Conservation (phyloP, 163 green algal species). For the Chloromonas sp. region DNA sequence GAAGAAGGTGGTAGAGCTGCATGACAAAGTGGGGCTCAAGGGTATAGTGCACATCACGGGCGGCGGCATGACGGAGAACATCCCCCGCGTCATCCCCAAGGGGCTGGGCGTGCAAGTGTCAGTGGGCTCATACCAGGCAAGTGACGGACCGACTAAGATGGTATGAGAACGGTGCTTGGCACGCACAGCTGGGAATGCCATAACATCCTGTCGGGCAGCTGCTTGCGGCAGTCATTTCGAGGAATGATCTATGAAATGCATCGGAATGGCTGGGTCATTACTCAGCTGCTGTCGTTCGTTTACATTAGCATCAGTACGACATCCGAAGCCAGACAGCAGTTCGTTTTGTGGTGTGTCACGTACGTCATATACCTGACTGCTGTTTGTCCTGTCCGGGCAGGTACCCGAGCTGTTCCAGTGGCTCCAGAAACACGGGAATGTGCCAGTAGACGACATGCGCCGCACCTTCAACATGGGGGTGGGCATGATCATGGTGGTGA, state of each 20-base stretch:
- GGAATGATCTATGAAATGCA: too few species aligned
- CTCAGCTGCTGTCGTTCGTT: too few species aligned
- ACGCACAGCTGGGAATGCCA: too few species aligned
- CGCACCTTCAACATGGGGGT: constrained; percentile 98
- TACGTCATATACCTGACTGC: not conserved
- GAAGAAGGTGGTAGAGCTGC: constrained; percentile 46
- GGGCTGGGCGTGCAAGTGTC: constrained; percentile 71
- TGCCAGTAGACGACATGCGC: constrained; percentile 84
- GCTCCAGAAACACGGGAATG: constrained; percentile 68
- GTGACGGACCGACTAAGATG: too few species aligned
- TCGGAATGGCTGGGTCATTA: too few species aligned
- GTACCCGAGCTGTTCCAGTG: constrained; percentile 75
- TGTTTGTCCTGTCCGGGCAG: not conserved
- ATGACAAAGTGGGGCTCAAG: constrained; percentile 47
- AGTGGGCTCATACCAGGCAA: constrained; percentile 53
- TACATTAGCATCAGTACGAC: too few species aligned
- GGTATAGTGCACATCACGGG: constrained; percentile 95
- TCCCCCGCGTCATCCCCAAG: constrained; percentile 88
- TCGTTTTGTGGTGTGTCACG: too few species aligned
- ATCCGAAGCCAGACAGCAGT: too few species aligned
- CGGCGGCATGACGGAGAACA: constrained; percentile 95
- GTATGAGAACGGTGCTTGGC: too few species aligned
- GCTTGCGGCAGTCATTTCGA: too few species aligned
- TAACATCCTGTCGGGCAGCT: too few species aligned
- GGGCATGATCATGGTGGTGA: constrained; percentile 86